Percentiles rank a stretch among this genome's conserved stretches.
These are phyloP conservation scores for Schizosaccharomyces cryophilus DNA, from an alignment of 805 yeast genomes.

Conservation along the genomic window DNA sequence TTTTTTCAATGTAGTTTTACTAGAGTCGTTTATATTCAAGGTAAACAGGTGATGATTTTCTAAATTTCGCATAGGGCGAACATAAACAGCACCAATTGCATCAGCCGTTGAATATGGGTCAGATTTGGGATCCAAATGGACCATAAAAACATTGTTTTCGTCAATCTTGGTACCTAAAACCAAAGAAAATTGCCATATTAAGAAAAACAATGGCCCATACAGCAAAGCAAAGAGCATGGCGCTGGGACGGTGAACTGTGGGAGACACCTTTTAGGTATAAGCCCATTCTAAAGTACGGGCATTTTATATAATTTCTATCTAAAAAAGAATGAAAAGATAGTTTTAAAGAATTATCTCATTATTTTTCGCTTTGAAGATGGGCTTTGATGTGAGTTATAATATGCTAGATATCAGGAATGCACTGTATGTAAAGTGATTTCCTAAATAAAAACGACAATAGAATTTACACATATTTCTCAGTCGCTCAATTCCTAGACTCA, in stretches of 20 bases:
- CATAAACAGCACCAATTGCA: neutral
- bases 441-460: too few relatives aligned
- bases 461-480: too few relatives aligned
- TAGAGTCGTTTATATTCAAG: neutral
- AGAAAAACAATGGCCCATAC: neutral
- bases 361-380: too few relatives aligned
- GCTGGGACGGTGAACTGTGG: neutral
- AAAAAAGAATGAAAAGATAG: too few relatives aligned
- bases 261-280: too few relatives aligned
- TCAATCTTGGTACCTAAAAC: neutral
- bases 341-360: too few relatives aligned
- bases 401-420: too few relatives aligned
- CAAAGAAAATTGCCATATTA: neutral
- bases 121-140: constrained; percentile 1
- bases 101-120: neutral
- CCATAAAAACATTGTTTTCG: neutral
- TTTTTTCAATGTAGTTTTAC: neutral
- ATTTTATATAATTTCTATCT: too few relatives aligned
- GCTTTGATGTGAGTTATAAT: too few relatives aligned
- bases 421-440: too few relatives aligned
- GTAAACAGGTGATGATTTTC: neutral
- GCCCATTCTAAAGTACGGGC: too few relatives aligned
- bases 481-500: too few relatives aligned
- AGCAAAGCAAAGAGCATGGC: neutral
- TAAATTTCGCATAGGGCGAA: neutral